These are phyloP conservation scores for Solanum chmielewskii DNA, from an alignment of 257 asterid species.

Conservation along the genomic window DNA sequence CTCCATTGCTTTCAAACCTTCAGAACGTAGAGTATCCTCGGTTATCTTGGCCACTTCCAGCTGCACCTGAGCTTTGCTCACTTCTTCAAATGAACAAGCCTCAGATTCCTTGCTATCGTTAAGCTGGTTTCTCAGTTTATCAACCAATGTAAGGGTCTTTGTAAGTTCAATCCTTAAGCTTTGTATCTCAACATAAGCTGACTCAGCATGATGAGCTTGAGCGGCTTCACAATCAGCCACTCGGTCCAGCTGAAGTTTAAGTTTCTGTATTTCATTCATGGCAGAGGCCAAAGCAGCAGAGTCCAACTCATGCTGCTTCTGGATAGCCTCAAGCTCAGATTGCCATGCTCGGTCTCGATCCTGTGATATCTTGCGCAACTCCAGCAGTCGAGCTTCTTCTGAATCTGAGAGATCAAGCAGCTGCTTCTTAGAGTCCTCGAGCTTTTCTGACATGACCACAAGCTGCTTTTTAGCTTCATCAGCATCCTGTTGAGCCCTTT, in stretches of 20 bases:
- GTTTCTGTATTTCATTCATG: constrained; percentile 63
- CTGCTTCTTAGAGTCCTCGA: constrained; percentile 58
- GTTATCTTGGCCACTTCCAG: constrained; percentile 42
- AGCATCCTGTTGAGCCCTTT: constrained; percentile 50
- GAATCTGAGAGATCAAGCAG: constrained; percentile 57
- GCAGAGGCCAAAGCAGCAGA: constrained; percentile 62
- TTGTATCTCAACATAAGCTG: constrained; percentile 49
- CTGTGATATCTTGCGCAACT: constrained; percentile 69
- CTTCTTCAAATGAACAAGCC: constrained; percentile 45
- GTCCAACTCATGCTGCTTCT: constrained; percentile 72
- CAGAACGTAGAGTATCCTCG: constrained; percentile 37
- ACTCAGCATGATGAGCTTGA: constrained; percentile 61
- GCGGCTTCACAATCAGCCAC: constrained; percentile 53
- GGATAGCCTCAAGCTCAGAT: constrained; percentile 69
- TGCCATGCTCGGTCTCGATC: constrained; percentile 79
- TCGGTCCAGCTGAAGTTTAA: constrained; percentile 49
- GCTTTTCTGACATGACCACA: constrained; percentile 36
- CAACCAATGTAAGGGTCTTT: constrained; percentile 44
- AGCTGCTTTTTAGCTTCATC: constrained; percentile 66
- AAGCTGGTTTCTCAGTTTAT: constrained; percentile 47
- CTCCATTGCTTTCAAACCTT: constrained; percentile 33
- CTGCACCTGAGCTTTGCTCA: constrained; percentile 38
- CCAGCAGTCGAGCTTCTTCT: constrained; percentile 70
- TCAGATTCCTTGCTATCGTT: constrained; percentile 52
- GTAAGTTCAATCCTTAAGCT: constrained; percentile 56